Evolutionary conservation across 73 alveolate species (phyloP), one percentile per base, ranked within the genome.

Genomic region (Paraurostyla sp.): DNA sequence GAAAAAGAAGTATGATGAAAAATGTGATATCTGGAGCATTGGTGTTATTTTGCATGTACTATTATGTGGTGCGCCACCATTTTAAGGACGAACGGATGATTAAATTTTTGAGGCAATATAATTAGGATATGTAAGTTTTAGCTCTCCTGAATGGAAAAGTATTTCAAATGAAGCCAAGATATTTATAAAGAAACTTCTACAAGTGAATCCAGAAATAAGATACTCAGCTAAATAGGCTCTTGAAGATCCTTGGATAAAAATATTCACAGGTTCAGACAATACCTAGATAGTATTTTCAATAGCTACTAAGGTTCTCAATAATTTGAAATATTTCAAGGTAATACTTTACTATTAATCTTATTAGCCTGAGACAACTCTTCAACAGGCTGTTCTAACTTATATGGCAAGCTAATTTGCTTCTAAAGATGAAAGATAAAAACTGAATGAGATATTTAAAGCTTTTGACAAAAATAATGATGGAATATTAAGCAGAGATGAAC

Each of bases 1-100:
- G 54, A 30, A 81, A 20, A 46, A 46, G 52, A 36, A 56, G 20
- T 56, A 57, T 30, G 91, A 81, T 81, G 83, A 58, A 38, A 81
- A 81, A 58, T 29, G 68, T 38, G 91, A 81, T 68, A 81, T 81
- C 0, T 81, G 91, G 91, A 38, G 73, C 38, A 50, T 32, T 58
- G 91, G 91, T 29, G 83, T 81, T 32, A 58, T 81, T 29, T 49
- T 56, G 30, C 48, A 58, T 46, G 49, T 58, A n/a, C 58, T 81
- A 18, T 36, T 58, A 2, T 35, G 60, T 18, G 91, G 91, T 2
- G 32, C 43, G 4, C 83, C 83, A 6, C 91, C 91, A 29, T 81
- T 81, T 68, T 6, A 58, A 18, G 91, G 91, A 0, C 3, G 65
- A n/a, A 81, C 46, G 18, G 71, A 56, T 25, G 69, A 58, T 20